A percentile compares a stretch with the other conserved stretches of the same genome.
Conservation (phyloP, 768 basidiomycete species). For the Calocybe cyanea region DNA sequence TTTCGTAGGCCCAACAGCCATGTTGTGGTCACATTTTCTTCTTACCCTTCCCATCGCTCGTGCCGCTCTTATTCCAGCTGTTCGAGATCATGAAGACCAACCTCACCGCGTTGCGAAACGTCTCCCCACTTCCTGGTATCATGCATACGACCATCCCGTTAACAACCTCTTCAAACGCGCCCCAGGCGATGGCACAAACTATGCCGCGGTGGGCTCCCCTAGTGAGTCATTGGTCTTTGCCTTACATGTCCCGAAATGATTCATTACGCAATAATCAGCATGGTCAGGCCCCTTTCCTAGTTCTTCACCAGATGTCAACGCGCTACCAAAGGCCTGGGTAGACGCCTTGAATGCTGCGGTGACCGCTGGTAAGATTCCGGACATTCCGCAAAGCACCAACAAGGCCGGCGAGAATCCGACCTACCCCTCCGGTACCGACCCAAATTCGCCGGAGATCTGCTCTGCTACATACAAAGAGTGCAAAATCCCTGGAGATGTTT, state of each 20-base stretch:
- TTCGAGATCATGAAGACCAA: constrained; percentile 26
- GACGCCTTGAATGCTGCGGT: constrained; percentile 68
- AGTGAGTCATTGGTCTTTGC: constrained; percentile 31
- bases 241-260: background rate
- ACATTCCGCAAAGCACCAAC: constrained; percentile 49
- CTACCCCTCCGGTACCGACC: constrained; percentile 43
- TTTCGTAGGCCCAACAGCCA: constrained; percentile 5
- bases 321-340: constrained; percentile 67
- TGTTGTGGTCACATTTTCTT: constrained; percentile 21
- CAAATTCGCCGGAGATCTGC: constrained; percentile 55
- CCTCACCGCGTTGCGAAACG: constrained; percentile 21
- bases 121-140: constrained; percentile 55
- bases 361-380: constrained; percentile 67
- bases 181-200: constrained; percentile 42
- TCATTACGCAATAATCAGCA: constrained; percentile 27
- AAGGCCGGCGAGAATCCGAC: constrained; percentile 33
- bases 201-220: constrained; percentile 55
- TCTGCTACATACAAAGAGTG: constrained; percentile 71
- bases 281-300: constrained; percentile 64
- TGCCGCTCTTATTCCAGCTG: constrained; percentile 19
- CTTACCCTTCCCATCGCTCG: constrained; percentile 21
- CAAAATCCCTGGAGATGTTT: constrained; percentile 54
- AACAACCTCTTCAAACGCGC: constrained; percentile 61
- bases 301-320: constrained; percentile 39
- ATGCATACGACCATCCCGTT: constrained; percentile 54